phyloP scores from a whole-genome alignment of 805 yeast species.

The Starmerella vitae region DNA sequence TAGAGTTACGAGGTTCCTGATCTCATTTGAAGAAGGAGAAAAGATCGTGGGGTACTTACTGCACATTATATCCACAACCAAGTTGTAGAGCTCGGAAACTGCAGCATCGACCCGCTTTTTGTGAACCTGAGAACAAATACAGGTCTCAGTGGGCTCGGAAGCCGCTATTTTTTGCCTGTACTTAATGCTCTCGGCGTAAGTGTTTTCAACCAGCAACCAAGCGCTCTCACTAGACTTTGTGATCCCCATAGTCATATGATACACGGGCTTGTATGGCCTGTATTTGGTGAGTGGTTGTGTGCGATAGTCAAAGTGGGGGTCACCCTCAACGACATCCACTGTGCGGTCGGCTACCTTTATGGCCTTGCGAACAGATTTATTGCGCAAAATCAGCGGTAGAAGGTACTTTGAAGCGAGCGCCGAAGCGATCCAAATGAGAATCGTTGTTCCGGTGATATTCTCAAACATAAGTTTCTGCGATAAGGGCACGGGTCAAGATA shows the following conservation, averaged over 20 bases:
- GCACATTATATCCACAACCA: conserved; percentile 30
- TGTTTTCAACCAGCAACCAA: conserved; percentile 47
- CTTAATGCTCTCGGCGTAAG: conserved; percentile 29
- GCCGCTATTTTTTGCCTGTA: conserved; percentile 24
- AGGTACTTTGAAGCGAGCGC: conserved; percentile 5
- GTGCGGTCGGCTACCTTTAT: conserved; percentile 12
- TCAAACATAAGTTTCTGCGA: too few relatives aligned
- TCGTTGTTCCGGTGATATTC: conserved; percentile 6
- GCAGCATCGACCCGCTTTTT: conserved; percentile 20
- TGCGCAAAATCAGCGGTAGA: conserved; percentile 8
- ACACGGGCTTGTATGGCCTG: conserved; percentile 46
- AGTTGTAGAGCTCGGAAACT: conserved; percentile 39
- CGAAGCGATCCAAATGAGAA: conserved; percentile 6
- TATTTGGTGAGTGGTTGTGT: conserved; percentile 19
- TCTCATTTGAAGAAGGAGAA: conserved; percentile 20
- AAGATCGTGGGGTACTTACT: conserved; percentile 45
- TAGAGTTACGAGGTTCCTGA: conserved; percentile 14
- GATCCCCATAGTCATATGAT: conserved; percentile 51
- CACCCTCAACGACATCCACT: conserved; percentile 8
- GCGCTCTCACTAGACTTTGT: conserved; percentile 37
- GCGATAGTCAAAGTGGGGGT: conserved; percentile 4
- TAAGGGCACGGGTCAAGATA: too few relatives aligned
- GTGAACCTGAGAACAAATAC: conserved; percentile 7
- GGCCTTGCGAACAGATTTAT: conserved; percentile 6
- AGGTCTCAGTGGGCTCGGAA: conserved; percentile 8